Evolutionary conservation across 371 early-diverging fungal genomes (phyloP).

Genomic region (Mucor mucedo): DNA sequence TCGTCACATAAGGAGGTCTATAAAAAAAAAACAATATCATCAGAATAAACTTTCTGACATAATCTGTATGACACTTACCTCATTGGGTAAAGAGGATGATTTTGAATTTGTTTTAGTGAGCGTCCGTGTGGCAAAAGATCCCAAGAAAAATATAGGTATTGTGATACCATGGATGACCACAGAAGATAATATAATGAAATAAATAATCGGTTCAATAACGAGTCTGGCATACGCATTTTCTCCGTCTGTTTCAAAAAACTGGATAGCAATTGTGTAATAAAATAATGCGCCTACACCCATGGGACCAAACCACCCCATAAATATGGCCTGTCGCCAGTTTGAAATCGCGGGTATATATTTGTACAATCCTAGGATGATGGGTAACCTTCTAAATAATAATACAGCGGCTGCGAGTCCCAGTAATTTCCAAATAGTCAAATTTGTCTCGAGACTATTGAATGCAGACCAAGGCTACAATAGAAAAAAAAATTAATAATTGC

Average conservation of each 20-base stretch:
- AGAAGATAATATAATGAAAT: constrained; percentile 78
- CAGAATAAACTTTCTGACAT: background rate
- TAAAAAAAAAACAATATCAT: background rate
- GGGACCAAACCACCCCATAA: constrained; percentile 98
- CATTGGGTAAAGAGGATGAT: background rate
- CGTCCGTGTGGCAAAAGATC: constrained; percentile 38
- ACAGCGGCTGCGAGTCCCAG: constrained; percentile 70
- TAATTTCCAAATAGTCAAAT: constrained; percentile 67
- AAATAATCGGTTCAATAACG: constrained; percentile 65
- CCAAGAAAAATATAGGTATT: constrained; percentile 68
- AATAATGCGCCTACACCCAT: constrained; percentile 91
- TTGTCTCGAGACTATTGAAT: constrained; percentile 50
- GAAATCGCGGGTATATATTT: constrained; percentile 70
- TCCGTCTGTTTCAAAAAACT: constrained; percentile 30
- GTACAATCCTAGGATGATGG: constrained; percentile 71
- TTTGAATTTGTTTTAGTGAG: constrained; percentile 14
- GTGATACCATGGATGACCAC: constrained; percentile 83
- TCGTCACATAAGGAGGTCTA: background rate
- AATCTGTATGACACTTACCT: background rate
- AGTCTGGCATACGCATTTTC: constrained; percentile 33
- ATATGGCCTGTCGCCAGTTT: constrained; percentile 83
- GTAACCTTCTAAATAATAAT: constrained; percentile 82
- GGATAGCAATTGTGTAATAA: constrained; percentile 66
- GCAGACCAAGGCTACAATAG: constrained; percentile 64
- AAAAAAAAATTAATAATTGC: background rate